Evolutionary conservation across 805 yeast genomes (phyloP).

Genomic region (Maudiozyma barnettii): DNA sequence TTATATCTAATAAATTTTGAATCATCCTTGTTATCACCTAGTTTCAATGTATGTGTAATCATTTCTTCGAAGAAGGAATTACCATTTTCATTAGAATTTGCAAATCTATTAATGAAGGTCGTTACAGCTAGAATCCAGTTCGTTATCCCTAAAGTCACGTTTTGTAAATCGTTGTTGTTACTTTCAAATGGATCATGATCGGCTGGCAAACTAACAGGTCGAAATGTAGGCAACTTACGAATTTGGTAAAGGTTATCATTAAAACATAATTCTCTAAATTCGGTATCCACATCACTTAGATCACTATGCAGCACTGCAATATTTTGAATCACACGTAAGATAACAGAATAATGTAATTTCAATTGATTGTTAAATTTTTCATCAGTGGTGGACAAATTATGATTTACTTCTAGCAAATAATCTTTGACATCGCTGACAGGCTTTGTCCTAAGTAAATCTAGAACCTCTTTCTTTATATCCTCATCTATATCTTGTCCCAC

Average conservation of each 20-base stretch:
- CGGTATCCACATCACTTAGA: slow-evolving; percentile 14
- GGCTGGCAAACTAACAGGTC: neutral
- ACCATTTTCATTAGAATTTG: slow-evolving; percentile 7
- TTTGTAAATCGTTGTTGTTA: neutral
- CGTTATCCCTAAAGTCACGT: slow-evolving; percentile 11
- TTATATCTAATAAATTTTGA: slow-evolving; percentile 3
- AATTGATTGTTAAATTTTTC: slow-evolving; percentile 16
- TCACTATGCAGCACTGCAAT: slow-evolving; percentile 11
- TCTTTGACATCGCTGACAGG: slow-evolving; percentile 12
- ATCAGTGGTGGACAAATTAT: slow-evolving; percentile 7
- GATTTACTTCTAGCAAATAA: slow-evolving; percentile 3
- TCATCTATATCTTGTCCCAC: neutral
- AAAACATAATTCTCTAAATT: slow-evolving; percentile 25
- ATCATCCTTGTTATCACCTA: neutral
- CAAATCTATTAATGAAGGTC: slow-evolving; percentile 13
- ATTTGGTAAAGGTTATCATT: slow-evolving; percentile 19
- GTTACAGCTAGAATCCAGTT: slow-evolving; percentile 21
- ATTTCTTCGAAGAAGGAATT: slow-evolving; percentile 11
- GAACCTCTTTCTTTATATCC: slow-evolving; percentile 1
- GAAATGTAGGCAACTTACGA: slow-evolving; percentile 14
- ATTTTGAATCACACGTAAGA: slow-evolving; percentile 19
- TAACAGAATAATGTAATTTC: slow-evolving; percentile 17
- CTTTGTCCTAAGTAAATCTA: slow-evolving; percentile 9
- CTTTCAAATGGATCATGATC: neutral
- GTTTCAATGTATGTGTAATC: slow-evolving; percentile 6